Conservation (phyloP, 805 yeast species). For the Ascoidea asiatica region DNA sequence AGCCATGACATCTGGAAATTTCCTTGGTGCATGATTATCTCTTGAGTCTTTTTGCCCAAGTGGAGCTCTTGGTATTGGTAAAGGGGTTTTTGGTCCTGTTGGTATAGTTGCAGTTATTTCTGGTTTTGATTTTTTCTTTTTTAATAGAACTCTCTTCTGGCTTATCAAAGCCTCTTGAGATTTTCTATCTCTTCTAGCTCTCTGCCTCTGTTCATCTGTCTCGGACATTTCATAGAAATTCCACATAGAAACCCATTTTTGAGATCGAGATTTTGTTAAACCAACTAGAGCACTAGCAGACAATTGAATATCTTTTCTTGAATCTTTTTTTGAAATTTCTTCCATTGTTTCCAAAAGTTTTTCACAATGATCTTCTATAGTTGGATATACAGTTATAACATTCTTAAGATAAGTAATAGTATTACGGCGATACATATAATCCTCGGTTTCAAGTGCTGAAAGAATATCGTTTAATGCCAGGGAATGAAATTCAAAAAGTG, state of each 20-base stretch:
- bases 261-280: slow-evolving; percentile 41
- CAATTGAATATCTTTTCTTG: slow-evolving; percentile 67
- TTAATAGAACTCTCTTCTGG: background rate
- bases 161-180: slow-evolving; percentile 9
- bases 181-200: slow-evolving; percentile 7
- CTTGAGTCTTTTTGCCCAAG: background rate
- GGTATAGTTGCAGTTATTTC: too few species aligned
- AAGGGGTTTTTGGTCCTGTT: background rate
- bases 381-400: slow-evolving; percentile 50
- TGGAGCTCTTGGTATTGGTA: background rate
- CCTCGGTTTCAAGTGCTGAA: slow-evolving; percentile 30
- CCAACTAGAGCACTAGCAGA: slow-evolving; percentile 65
- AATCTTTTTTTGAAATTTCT: slow-evolving; percentile 35
- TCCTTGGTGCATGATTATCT: background rate
- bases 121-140: too few species aligned
- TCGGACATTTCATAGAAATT: slow-evolving; percentile 41
- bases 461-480: slow-evolving; percentile 29
- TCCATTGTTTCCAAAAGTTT: slow-evolving; percentile 32
- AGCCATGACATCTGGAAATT: background rate
- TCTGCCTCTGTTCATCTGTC: slow-evolving; percentile 20
- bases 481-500: slow-evolving; percentile 42
- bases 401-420: slow-evolving; percentile 66
- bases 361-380: slow-evolving; percentile 53
- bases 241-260: slow-evolving; percentile 36
- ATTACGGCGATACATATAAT: slow-evolving; percentile 72